Conservation (phyloP, 495 filamentous ascomycete genomes). For the Penicillium crystallinum region DNA sequence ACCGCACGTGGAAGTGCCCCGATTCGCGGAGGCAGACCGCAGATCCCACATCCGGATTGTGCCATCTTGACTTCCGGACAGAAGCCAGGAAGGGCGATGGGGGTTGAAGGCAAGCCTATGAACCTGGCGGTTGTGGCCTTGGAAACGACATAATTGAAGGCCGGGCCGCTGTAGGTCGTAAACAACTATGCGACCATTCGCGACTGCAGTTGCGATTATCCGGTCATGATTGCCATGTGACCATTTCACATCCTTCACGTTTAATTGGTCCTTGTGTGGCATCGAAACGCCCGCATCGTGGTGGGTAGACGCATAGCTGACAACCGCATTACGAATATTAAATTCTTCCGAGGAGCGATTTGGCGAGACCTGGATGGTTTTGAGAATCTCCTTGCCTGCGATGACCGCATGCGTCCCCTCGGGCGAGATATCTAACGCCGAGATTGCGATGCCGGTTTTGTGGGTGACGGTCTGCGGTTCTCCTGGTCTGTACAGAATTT, state of each 20-base stretch:
- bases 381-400: constrained; percentile 77
- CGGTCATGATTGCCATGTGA: constrained; percentile 60
- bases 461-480: constrained; percentile 71
- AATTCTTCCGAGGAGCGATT: constrained; percentile 67
- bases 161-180: constrained; percentile 75
- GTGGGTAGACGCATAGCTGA: constrained; percentile 61
- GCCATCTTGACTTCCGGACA: constrained; percentile 90
- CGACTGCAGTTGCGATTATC: constrained; percentile 76
- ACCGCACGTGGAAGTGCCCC: constrained; percentile 45
- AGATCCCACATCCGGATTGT: constrained; percentile 80
- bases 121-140: constrained; percentile 87
- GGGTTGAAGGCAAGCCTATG: constrained; percentile 90
- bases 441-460: constrained; percentile 65
- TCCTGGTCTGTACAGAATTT: constrained; percentile 43
- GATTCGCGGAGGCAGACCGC: constrained; percentile 46
- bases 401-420: constrained; percentile 71
- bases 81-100: constrained; percentile 64
- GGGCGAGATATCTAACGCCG: constrained; percentile 72
- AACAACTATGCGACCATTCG: constrained; percentile 79
- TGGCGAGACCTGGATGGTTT: constrained; percentile 70
- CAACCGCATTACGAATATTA: constrained; percentile 74
- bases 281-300: constrained; percentile 47
- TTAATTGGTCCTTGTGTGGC: constrained; percentile 64
- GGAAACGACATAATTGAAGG: constrained; percentile 69
- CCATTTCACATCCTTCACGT: constrained; percentile 82